These are phyloP conservation scores for Fusarium sp. DNA, from an alignment of 2,329 filamentous ascomycete genomes.

Conservation along the genomic window DNA sequence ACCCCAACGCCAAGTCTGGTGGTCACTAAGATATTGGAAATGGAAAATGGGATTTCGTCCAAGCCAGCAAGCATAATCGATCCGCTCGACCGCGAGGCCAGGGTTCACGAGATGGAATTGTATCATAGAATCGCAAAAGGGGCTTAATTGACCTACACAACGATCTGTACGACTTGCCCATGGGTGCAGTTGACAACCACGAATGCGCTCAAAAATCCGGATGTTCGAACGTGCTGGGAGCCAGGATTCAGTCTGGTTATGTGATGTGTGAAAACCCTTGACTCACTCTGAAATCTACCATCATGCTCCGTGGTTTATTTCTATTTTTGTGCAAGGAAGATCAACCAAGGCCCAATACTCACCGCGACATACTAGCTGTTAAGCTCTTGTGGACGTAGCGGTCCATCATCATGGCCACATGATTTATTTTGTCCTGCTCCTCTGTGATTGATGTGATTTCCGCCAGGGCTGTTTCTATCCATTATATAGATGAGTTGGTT, in stretches of 20 bases:
- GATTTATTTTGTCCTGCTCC: neutral
- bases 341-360: slow-evolving; percentile 70
- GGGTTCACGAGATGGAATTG: slow-evolving; percentile 50
- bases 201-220: slow-evolving; percentile 3
- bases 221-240: slow-evolving; percentile 9
- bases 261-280: slow-evolving; percentile 61
- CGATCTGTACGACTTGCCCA: slow-evolving; percentile 25
- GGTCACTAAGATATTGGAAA: slow-evolving; percentile 56
- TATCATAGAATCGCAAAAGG: slow-evolving; percentile 56
- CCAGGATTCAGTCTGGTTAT: neutral
- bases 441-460: neutral
- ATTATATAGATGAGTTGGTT: neutral
- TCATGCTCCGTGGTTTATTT: slow-evolving; percentile 74
- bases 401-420: slow-evolving; percentile 77
- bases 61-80: slow-evolving; percentile 43
- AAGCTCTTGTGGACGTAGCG: slow-evolving; percentile 68
- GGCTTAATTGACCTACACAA: slow-evolving; percentile 51
- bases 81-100: slow-evolving; percentile 41
- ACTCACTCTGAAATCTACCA: slow-evolving; percentile 85
- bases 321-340: slow-evolving; percentile 90
- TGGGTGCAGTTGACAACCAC: neutral
- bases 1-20: slow-evolving; percentile 69
- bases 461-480: neutral
- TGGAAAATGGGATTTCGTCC: slow-evolving; percentile 40
- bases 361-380: slow-evolving; percentile 68